phyloP scores from a whole-genome alignment of 257 asterid species.

The Osmanthus fragrans region DNA sequence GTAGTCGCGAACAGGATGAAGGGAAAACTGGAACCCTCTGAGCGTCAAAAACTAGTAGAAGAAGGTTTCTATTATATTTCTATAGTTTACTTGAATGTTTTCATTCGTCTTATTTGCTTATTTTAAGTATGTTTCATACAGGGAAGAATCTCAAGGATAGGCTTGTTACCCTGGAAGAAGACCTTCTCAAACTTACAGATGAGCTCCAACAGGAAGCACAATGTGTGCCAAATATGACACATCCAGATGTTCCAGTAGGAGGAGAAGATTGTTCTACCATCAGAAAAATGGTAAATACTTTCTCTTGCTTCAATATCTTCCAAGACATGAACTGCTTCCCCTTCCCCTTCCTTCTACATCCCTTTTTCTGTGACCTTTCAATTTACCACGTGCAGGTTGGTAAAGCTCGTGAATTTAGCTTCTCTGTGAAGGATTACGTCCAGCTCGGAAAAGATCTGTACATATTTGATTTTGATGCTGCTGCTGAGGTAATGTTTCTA shows the following conservation, averaged over 20 bases:
- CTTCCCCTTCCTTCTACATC: neutral
- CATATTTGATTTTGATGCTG: constrained; percentile 87
- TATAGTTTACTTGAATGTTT: constrained; percentile 15
- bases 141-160: constrained; percentile 82
- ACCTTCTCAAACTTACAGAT: constrained; percentile 73
- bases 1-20: constrained; percentile 94
- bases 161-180: constrained; percentile 79
- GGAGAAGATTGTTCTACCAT: constrained; percentile 75
- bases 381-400: constrained; percentile 53
- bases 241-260: constrained; percentile 88
- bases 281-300: constrained; percentile 60
- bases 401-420: constrained; percentile 67
- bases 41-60: constrained; percentile 85
- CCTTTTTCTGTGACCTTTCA: neutral
- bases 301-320: constrained; percentile 16
- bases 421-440: constrained; percentile 79
- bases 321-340: neutral
- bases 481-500: constrained; percentile 74
- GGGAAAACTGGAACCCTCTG: constrained; percentile 77
- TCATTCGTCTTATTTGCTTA: constrained; percentile 2
- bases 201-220: constrained; percentile 91
- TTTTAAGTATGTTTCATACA: constrained; percentile 31
- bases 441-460: constrained; percentile 89
- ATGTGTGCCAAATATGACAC: constrained; percentile 93
- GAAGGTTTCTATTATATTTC: constrained; percentile 57